Evolutionary conservation across 768 basidiomycete genomes (phyloP).

Genomic region (Suillus subalutaceus): DNA sequence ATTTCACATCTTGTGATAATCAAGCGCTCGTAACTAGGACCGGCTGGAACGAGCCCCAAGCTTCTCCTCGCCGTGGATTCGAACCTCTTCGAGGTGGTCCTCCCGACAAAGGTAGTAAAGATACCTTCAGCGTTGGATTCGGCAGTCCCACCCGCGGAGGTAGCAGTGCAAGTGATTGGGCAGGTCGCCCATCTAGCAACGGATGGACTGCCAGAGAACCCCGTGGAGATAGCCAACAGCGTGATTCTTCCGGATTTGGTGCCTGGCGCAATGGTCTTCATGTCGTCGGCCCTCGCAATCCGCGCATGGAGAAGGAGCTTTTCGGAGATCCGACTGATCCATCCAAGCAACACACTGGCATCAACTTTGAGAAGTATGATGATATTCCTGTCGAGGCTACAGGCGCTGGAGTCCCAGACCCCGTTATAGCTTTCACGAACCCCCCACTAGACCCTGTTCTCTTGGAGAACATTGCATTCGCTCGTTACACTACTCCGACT

Average conservation of each 20-base stretch:
- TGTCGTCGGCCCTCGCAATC: constrained; percentile 79
- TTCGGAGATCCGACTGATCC: constrained; percentile 89
- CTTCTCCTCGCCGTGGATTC: constrained; percentile 59
- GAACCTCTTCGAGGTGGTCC: constrained; percentile 45
- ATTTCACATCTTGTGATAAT: constrained; percentile 19
- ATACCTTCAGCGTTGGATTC: constrained; percentile 38
- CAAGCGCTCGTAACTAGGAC: constrained; percentile 43
- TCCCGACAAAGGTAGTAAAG: constrained; percentile 37
- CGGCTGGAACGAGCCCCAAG: constrained; percentile 77
- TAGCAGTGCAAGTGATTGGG: constrained; percentile 40
- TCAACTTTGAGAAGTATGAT: constrained; percentile 99
- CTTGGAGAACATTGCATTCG: constrained; percentile 90
- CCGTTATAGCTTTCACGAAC: constrained; percentile 81
- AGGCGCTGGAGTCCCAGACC: constrained; percentile 95
- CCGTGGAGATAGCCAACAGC: constrained; percentile 42
- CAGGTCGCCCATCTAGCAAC: constrained; percentile 38
- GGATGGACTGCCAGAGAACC: constrained; percentile 41
- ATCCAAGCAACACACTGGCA: constrained; percentile 91
- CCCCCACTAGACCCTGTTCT: constrained; percentile 93
- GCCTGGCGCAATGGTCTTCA: constrained; percentile 91
- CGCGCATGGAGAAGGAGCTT: constrained; percentile 92
- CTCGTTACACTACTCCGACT: constrained; percentile 94
- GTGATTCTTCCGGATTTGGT: constrained; percentile 57
- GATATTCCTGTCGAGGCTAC: constrained; percentile 99
- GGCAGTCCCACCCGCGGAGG: constrained; percentile 37